Evolutionary conservation across 2,329 filamentous ascomycete species (phyloP).

Genomic region (Plectosphaerella cucumerina): DNA sequence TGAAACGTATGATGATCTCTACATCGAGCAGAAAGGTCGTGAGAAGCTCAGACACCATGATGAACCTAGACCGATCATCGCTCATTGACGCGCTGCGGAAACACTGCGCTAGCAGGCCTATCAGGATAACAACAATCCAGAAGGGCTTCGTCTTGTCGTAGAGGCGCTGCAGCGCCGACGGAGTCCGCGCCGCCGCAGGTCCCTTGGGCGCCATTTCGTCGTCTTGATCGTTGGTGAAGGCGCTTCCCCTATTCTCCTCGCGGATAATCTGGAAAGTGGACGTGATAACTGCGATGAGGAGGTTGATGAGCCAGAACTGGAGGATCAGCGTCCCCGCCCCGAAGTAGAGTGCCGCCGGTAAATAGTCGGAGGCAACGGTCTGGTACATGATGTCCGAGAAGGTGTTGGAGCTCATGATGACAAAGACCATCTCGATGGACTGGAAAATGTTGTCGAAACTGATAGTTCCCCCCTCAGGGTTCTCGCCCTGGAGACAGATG

Average conservation of each 20-base stretch:
- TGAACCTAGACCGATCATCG: conserved; percentile 53
- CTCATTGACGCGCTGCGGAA: conserved; percentile 75
- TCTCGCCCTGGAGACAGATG: conserved; percentile 72
- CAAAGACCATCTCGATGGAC: conserved; percentile 90
- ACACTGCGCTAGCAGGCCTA: conserved; percentile 74
- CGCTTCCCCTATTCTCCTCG: conserved; percentile 91
- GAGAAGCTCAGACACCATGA: conserved; percentile 67
- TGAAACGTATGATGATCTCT: conserved; percentile 79
- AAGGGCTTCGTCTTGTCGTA: conserved; percentile 72
- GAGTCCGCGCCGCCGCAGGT: conserved; percentile 23
- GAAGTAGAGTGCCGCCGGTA: conserved; percentile 76
- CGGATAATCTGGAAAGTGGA: conserved; percentile 98
- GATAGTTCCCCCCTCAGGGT: conserved; percentile 79
- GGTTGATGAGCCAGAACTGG: conserved; percentile 93
- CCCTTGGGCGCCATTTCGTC: conserved; percentile 24
- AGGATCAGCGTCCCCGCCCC: conserved; percentile 78
- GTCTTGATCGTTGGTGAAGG: conserved; percentile 75
- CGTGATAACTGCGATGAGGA: conserved; percentile 93
- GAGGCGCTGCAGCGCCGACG: conserved; percentile 57
- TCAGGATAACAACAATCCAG: conserved; percentile 78
- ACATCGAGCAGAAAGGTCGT: conserved; percentile 75
- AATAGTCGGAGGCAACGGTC: conserved; percentile 86
- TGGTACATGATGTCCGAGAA: conserved; percentile 95
- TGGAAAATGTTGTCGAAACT: conserved; percentile 94
- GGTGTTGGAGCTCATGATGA: conserved; percentile 97